phyloP scores from a whole-genome alignment of 805 yeast species.

The Pichia eremophila region DNA sequence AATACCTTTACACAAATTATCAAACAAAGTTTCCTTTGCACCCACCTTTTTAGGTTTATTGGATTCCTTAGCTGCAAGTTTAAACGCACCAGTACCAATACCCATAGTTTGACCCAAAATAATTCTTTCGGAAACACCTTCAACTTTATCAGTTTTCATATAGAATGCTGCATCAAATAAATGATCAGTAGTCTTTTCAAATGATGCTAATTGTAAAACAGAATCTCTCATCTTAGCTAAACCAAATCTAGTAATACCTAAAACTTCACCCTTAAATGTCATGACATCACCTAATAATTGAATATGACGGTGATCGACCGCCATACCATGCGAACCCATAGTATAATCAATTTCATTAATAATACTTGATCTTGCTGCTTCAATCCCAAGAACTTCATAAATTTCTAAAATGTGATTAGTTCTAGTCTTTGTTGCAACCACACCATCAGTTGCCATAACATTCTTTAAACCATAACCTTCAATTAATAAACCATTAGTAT shows the following conservation, averaged over 20 bases:
- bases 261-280: constrained; percentile 97
- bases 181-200: constrained; percentile 97
- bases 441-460: constrained; percentile 97
- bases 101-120: constrained; percentile 97
- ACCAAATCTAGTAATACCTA: constrained; percentile 97
- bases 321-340: constrained; percentile 99
- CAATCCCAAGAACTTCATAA: constrained; percentile 85
- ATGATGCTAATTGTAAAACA: constrained; percentile 91
- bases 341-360: constrained; percentile 93
- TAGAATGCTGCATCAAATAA: constrained; percentile 96
- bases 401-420: constrained; percentile 94
- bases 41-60: constrained; percentile 24
- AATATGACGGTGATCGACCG: constrained; percentile 98
- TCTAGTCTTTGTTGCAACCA: constrained; percentile 73
- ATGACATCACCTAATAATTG: constrained; percentile 95
- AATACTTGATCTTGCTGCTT: constrained; percentile 92
- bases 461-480: constrained; percentile 96
- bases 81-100: constrained; percentile 95
- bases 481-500: constrained; percentile 82
- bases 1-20: constrained; percentile 28
- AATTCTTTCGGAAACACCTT: constrained; percentile 97
- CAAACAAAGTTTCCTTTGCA: constrained; percentile 41
- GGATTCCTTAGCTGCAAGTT: constrained; percentile 54
- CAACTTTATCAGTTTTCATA: constrained; percentile 91
- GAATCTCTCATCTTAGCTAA: constrained; percentile 97